Percentiles rank a stretch among this genome's conserved stretches.
Conservation (phyloP, 2,329 filamentous ascomycete genomes). For the Venturia oleaginea region DNA sequence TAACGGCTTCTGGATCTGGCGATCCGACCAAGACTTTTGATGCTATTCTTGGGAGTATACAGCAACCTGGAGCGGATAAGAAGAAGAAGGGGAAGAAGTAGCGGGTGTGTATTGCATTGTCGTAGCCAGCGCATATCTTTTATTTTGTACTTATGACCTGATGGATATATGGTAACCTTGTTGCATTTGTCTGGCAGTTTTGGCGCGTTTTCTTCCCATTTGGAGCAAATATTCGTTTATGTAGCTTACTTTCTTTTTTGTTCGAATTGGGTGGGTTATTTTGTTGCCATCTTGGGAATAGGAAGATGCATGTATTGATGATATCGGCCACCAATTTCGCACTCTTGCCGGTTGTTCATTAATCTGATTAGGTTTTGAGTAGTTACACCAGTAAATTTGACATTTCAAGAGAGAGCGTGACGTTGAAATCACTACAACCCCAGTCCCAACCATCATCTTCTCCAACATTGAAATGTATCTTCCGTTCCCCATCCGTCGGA, state of each 20-base stretch:
- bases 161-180: background rate
- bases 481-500: too few relatives aligned
- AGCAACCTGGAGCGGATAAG: constrained; percentile 14
- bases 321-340: too few relatives aligned
- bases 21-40: constrained; percentile 41
- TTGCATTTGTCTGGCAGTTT: background rate
- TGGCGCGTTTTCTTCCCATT: background rate
- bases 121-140: background rate
- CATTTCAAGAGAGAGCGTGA: too few relatives aligned
- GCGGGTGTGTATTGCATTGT: background rate
- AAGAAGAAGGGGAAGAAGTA: constrained; percentile 23
- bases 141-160: background rate
- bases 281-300: too few relatives aligned
- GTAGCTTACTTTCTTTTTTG: too few relatives aligned
- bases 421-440: too few relatives aligned
- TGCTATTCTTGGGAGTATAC: constrained; percentile 32
- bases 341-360: too few relatives aligned
- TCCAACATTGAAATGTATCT: too few relatives aligned
- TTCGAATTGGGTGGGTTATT: background rate
- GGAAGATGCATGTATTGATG: too few relatives aligned
- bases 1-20: background rate
- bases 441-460: too few relatives aligned
- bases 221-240: background rate
- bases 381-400: too few relatives aligned
- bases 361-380: too few relatives aligned